phyloP scores from a whole-genome alignment of 2,329 filamentous ascomycete genomes.

The Penicillium sp. region DNA sequence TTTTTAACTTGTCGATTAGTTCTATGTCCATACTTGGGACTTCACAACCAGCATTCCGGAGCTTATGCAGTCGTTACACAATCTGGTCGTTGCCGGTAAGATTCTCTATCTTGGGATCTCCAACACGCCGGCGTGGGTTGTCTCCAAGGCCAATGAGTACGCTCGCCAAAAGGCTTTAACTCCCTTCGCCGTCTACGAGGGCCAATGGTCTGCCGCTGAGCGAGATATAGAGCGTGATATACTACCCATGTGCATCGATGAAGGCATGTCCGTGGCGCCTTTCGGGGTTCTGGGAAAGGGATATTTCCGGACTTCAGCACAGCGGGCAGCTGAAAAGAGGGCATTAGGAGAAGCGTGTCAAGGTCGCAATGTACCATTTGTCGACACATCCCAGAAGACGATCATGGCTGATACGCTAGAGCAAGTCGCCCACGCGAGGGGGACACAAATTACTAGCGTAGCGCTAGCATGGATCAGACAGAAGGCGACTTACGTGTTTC shows the following conservation, averaged over 20 bases:
- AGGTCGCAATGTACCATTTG: too few species aligned
- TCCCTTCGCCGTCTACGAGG: conserved; percentile 71
- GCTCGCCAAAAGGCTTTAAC: conserved; percentile 68
- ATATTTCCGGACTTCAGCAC: too few species aligned
- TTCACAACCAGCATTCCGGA: conserved; percentile 65
- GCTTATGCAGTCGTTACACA: conserved; percentile 68
- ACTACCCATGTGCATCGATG: conserved; percentile 63
- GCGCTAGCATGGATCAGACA: conserved; percentile 55
- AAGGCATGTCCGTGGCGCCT: conserved; percentile 53
- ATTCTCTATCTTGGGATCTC: conserved; percentile 68
- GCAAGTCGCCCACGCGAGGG: conserved; percentile 13
- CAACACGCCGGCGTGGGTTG: conserved; percentile 68
- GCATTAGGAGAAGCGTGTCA: too few species aligned
- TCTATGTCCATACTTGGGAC: conserved; percentile 55
- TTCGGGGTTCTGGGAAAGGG: too few species aligned
- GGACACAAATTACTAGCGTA: conserved; percentile 4
- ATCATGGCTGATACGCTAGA: conserved; percentile 12
- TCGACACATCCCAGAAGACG: too few species aligned
- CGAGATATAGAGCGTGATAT: conserved; percentile 72
- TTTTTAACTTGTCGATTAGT: too few species aligned
- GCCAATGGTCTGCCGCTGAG: conserved; percentile 60
- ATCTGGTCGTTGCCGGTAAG: conserved; percentile 61
- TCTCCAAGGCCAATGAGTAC: conserved; percentile 54
- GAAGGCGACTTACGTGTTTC: conserved; percentile 56
- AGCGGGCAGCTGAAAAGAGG: too few species aligned